Base-by-base conservation (phyloP, 345 rosid genomes). In the Eucalyptus cloeziana region DNA sequence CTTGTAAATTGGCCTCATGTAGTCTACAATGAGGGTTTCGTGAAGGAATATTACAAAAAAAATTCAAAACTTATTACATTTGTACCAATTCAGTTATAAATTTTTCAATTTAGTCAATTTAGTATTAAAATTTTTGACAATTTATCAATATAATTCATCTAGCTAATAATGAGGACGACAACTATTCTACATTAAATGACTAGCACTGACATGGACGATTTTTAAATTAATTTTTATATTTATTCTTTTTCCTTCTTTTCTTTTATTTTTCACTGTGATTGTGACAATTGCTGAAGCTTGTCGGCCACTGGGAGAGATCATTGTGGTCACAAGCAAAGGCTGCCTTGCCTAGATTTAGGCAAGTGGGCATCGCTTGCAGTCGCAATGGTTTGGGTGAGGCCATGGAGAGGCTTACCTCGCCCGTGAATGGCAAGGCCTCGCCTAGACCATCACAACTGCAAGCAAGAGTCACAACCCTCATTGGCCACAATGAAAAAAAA, bases 151-250 rank as follows among this genome's bases (percentile, higher is more conserved):
- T 56, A 56, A n/a, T n/a, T n/a, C n/a, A n/a, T n/a, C n/a, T n/a
- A n/a, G n/a, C n/a, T n/a, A n/a, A n/a, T n/a, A n/a, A n/a, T n/a
- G n/a, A n/a, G n/a, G n/a, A n/a, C n/a, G n/a, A n/a, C n/a, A n/a
- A 3, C 13, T 10, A 25, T 56, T 56, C 30, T 56, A 24, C 5
- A 13, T 5, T 22, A 24, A 2, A 56, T 56, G 11, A 9, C 62
- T 10, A 25, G 27, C 11, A 25, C 2, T 24, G 12, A 56, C 13
- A 10, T 24, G 0, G 62, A 56, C 0, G 1, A 9, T 8, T 56
- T 56, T 56, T 56, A 22, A 22, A 22, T 56, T 56, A 51, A 51
- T 24, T 56, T 4, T 54, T 56, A 56, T 22, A 56, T 8, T 54
- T 56, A 56, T 56, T 56, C 0, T 4, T 56, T 25, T 56, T 56